Percentiles rank a stretch among this genome's conserved stretches.
Evolutionary conservation across 108 stramenopile genomes (phyloP).

Genomic region (Cyclotella cryptica): DNA sequence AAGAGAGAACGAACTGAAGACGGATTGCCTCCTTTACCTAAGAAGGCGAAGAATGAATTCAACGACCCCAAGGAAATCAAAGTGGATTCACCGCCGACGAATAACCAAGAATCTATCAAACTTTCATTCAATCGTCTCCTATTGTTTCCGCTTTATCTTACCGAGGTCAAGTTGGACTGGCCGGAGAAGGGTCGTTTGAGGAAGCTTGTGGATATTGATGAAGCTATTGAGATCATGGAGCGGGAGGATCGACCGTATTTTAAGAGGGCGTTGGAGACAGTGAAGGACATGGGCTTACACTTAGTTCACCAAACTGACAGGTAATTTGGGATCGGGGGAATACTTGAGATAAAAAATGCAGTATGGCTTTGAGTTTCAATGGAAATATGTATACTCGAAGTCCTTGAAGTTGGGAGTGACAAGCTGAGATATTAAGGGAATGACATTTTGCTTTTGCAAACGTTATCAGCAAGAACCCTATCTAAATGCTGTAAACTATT

Average conservation of each 20-base stretch:
- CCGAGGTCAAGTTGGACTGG: conserved; percentile 81
- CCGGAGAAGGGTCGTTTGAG: conserved; percentile 85
- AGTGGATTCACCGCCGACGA: conserved; percentile 15
- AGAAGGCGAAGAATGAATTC: conserved; percentile 1
- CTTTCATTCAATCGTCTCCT: conserved; percentile 71
- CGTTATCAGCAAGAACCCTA: too few species aligned
- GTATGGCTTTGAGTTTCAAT: too few species aligned
- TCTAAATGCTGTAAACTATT: too few species aligned
- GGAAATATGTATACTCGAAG: too few species aligned
- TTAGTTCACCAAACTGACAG: conserved; percentile 3
- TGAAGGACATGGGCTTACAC: conserved; percentile 73
- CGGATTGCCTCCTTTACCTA: neutral
- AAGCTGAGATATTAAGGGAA: too few species aligned
- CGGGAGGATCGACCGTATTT: conserved; percentile 65
- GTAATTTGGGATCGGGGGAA: neutral
- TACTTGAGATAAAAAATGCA: too few species aligned
- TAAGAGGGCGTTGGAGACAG: conserved; percentile 61
- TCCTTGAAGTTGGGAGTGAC: too few species aligned
- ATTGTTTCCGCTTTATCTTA: conserved; percentile 86
- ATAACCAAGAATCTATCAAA: conserved; percentile 18
- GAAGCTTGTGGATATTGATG: conserved; percentile 80
- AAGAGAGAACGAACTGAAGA: neutral
- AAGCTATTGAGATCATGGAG: conserved; percentile 76
- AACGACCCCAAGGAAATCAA: neutral
- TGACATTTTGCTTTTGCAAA: too few species aligned